Percentiles rank a stretch among this genome's conserved stretches.
These are phyloP conservation scores for Leccinum boreale DNA, from an alignment of 768 basidiomycete genomes.

Conservation along the genomic window DNA sequence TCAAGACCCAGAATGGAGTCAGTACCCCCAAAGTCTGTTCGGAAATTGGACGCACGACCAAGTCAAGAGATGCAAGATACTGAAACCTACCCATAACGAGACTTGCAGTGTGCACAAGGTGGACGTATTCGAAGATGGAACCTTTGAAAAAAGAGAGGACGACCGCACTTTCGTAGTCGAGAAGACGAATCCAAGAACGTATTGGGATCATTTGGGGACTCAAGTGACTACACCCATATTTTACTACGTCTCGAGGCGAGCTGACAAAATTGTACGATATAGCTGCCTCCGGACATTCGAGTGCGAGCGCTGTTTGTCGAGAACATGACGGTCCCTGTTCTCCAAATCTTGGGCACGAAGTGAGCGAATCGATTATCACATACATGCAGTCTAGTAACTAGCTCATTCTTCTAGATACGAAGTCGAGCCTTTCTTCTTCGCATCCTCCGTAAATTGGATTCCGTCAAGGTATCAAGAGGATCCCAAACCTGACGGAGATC, in stretches of 20 bases:
- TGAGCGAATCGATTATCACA: slow-evolving; percentile 23
- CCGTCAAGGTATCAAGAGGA: slow-evolving; percentile 63
- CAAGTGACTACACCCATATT: slow-evolving; percentile 25
- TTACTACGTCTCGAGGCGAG: background rate
- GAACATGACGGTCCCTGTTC: slow-evolving; percentile 45
- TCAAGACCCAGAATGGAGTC: slow-evolving; percentile 19
- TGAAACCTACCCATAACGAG: slow-evolving; percentile 1
- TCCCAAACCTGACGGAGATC: slow-evolving; percentile 40
- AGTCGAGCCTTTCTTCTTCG: slow-evolving; percentile 65
- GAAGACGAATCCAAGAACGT: slow-evolving; percentile 17
- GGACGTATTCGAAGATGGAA: slow-evolving; percentile 19
- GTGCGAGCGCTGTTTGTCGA: slow-evolving; percentile 53
- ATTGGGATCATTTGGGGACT: slow-evolving; percentile 29
- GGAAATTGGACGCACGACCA: slow-evolving; percentile 35
- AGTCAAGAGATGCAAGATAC: slow-evolving; percentile 30
- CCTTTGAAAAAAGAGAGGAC: slow-evolving; percentile 10
- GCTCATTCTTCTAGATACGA: slow-evolving; percentile 38
- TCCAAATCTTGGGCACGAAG: slow-evolving; percentile 59
- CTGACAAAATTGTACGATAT: background rate
- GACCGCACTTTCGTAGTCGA: slow-evolving; percentile 4
- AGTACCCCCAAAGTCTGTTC: slow-evolving; percentile 33
- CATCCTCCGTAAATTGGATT: slow-evolving; percentile 63
- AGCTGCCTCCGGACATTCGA: slow-evolving; percentile 36
- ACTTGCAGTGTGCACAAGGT: slow-evolving; percentile 23
- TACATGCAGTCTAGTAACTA: background rate